Evolutionary conservation across 805 yeast genomes (phyloP).

Genomic region (Ogataea salicorniae): DNA sequence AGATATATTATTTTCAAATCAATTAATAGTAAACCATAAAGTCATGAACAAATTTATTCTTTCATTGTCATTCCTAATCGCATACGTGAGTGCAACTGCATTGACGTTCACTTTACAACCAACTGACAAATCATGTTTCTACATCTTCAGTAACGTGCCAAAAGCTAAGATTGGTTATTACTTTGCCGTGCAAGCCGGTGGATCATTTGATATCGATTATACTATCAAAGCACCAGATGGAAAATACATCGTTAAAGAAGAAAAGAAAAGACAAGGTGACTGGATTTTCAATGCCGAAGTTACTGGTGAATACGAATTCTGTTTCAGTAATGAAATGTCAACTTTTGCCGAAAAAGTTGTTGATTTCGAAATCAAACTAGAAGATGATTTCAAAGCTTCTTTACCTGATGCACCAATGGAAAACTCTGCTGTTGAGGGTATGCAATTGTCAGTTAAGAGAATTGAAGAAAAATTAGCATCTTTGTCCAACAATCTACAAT

Average conservation of each 20-base stretch:
- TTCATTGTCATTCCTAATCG: constrained; percentile 4
- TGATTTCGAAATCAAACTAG: constrained; percentile 69
- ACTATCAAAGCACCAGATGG: constrained; percentile 54
- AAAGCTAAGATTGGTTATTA: constrained; percentile 63
- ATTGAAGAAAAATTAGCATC: constrained; percentile 58
- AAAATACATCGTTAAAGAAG: constrained; percentile 45
- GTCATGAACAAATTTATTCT: constrained; percentile 7
- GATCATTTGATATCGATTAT: constrained; percentile 77
- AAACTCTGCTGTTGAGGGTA: constrained; percentile 50
- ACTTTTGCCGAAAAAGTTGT: constrained; percentile 78
- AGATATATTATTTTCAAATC: too few relatives aligned
- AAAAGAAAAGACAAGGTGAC: constrained; percentile 74
- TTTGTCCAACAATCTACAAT: constrained; percentile 58
- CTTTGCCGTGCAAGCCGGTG: constrained; percentile 81
- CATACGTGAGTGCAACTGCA: constrained; percentile 41
- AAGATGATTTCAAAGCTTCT: constrained; percentile 52
- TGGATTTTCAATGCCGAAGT: constrained; percentile 60
- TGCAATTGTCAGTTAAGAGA: constrained; percentile 48
- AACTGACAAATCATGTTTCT: constrained; percentile 67
- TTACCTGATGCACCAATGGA: constrained; percentile 56
- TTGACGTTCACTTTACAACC: constrained; percentile 74
- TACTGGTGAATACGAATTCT: constrained; percentile 80
- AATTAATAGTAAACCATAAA: too few relatives aligned
- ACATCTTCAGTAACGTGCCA: constrained; percentile 57
- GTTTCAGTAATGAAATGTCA: constrained; percentile 78